These are phyloP conservation scores for Omphalotus olearius DNA, from an alignment of 1,284 basidiomycete species.

Conservation along the genomic window DNA sequence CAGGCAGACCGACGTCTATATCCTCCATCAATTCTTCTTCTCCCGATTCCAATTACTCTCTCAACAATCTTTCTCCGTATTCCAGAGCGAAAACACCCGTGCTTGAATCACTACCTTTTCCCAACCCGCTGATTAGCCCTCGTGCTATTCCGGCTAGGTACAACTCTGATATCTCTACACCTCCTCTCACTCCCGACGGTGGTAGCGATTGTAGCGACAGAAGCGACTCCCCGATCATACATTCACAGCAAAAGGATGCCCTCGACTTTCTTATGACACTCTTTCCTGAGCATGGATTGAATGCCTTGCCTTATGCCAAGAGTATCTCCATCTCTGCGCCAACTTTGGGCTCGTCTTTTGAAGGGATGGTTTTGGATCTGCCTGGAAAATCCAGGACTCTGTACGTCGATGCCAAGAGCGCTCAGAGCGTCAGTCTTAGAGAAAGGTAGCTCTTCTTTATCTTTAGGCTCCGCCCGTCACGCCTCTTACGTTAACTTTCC, in stretches of 20 bases:
- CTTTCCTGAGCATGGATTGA: conserved; percentile 66
- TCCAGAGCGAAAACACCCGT: conserved; percentile 24
- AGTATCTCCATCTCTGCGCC: conserved; percentile 69
- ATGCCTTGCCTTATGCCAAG: conserved; percentile 63
- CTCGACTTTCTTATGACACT: conserved; percentile 72
- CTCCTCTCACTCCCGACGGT: conserved; percentile 60
- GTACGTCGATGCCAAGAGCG: conserved; percentile 78
- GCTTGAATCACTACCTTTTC: conserved; percentile 17
- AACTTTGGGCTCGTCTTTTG: conserved; percentile 61
- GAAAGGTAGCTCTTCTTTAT: conserved; percentile 54
- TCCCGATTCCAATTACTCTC: conserved; percentile 35
- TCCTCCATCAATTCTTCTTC: conserved; percentile 44
- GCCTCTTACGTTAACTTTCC: conserved; percentile 7
- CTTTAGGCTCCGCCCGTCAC: conserved; percentile 2
- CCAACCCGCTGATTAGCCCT: conserved; percentile 18
- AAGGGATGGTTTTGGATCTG: conserved; percentile 72
- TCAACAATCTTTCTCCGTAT: conserved; percentile 31
- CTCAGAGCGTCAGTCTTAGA: conserved; percentile 67
- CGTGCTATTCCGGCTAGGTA: conserved; percentile 27
- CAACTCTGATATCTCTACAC: conserved; percentile 41
- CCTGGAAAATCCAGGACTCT: conserved; percentile 67
- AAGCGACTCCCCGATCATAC: conserved; percentile 28
- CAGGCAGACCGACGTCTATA: conserved; percentile 75
- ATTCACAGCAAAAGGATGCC: conserved; percentile 51
- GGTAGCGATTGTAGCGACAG: conserved; percentile 37